These are phyloP conservation scores for Neonectria punicea DNA, from an alignment of 2,329 filamentous ascomycete genomes.

Conservation along the genomic window DNA sequence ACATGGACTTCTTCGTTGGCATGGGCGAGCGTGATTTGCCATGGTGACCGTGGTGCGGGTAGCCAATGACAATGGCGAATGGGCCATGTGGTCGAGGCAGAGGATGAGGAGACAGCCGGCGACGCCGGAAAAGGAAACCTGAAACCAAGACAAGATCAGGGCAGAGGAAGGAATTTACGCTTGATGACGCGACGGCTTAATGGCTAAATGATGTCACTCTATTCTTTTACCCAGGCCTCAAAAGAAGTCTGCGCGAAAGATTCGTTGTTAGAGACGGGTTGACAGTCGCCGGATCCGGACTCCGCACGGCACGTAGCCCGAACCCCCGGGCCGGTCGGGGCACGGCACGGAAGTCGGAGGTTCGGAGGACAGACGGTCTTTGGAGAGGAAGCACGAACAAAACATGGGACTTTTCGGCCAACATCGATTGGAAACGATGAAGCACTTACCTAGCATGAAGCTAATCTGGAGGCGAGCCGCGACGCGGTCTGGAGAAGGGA, in stretches of 20 bases:
- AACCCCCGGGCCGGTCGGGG: conserved; percentile 17
- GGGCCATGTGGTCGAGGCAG: conserved; percentile 40
- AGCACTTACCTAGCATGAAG: neutral
- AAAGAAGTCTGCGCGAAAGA: neutral
- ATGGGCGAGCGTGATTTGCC: conserved; percentile 3
- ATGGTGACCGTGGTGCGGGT: conserved; percentile 1
- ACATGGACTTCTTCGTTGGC: conserved; percentile 17
- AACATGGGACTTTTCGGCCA: neutral
- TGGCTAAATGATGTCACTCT: conserved; percentile 5
- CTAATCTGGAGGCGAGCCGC: neutral
- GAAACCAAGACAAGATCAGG: neutral
- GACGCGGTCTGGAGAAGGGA: neutral
- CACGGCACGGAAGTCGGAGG: conserved; percentile 12
- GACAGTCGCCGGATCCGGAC: conserved; percentile 1
- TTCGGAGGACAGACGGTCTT: neutral
- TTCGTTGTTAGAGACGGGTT: neutral
- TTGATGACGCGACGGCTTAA: conserved; percentile 8
- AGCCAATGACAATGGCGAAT: conserved; percentile 36
- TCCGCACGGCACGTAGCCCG: neutral
- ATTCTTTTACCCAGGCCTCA: neutral
- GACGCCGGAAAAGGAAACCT: neutral
- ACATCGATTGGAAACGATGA: neutral
- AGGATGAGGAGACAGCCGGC: conserved; percentile 30
- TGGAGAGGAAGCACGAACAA: neutral
- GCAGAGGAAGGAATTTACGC: neutral